Evolutionary conservation across 129 eudicot species (phyloP).

Genomic region (Solidago caesia): DNA sequence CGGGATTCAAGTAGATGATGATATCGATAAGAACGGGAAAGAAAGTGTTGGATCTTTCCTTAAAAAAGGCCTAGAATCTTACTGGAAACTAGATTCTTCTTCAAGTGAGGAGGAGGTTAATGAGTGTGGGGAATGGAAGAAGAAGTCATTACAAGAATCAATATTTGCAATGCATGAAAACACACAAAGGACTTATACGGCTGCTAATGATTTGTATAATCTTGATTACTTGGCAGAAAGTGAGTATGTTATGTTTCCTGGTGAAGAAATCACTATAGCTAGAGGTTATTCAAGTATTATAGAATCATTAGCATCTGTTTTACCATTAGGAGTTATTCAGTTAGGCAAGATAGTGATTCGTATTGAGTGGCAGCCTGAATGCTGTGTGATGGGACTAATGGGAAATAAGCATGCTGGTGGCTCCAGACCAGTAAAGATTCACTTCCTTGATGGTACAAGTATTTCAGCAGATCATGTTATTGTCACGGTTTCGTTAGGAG

Average conservation of each 20-base stretch:
- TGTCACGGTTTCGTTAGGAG: constrained; percentile 87
- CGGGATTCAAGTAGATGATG: constrained; percentile 19
- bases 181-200: constrained; percentile 70
- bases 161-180: constrained; percentile 79
- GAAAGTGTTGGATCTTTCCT: constrained; percentile 62
- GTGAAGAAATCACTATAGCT: constrained; percentile 85
- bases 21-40: constrained; percentile 18
- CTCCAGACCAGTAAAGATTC: constrained; percentile 61
- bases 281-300: constrained; percentile 69
- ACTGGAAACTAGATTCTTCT: constrained; percentile 27
- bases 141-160: constrained; percentile 49
- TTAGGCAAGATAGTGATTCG: constrained; percentile 55
- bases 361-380: constrained; percentile 63
- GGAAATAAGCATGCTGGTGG: constrained; percentile 29
- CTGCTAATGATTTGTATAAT: constrained; percentile 62
- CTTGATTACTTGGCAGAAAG: constrained; percentile 80
- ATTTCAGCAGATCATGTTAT: constrained; percentile 79
- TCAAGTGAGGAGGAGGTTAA: constrained; percentile 25
- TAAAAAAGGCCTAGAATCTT: constrained; percentile 48
- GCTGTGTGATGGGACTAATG: background rate
- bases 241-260: constrained; percentile 74
- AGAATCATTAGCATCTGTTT: constrained; percentile 68
- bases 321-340: constrained; percentile 61
- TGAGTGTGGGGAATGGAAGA: constrained; percentile 50
- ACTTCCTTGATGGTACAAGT: constrained; percentile 69